These are phyloP conservation scores for Scheffersomyces titani DNA, from an alignment of 1,139 yeast genomes.

Conservation along the genomic window DNA sequence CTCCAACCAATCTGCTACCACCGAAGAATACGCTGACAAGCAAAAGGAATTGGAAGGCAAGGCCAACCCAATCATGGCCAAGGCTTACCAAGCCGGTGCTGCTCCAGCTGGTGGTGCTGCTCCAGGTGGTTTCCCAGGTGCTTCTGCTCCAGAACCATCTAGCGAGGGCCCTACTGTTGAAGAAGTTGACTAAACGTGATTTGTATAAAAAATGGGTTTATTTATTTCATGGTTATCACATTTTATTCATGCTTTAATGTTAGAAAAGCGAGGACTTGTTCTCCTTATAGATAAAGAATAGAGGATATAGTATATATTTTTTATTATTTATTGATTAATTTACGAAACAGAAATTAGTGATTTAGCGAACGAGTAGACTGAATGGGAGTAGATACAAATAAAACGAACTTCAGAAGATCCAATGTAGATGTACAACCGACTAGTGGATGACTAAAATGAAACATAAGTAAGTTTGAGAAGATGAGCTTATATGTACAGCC, in stretches of 20 bases:
- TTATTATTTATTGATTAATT: background rate
- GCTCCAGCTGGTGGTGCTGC: conserved; percentile 61
- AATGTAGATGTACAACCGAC: too few species aligned
- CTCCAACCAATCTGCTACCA: conserved; percentile 81
- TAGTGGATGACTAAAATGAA: too few species aligned
- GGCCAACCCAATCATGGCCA: conserved; percentile 93
- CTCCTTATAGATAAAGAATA: conserved; percentile 2
- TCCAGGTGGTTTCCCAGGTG: conserved; percentile 71
- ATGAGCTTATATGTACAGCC: too few species aligned
- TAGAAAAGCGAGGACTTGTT: background rate
- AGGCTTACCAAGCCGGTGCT: conserved; percentile 80
- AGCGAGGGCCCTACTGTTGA: conserved; percentile 91
- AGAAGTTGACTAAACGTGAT: conserved; percentile 73
- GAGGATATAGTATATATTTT: conserved; percentile 1
- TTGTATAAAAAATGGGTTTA: background rate
- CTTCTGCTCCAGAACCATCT: conserved; percentile 56
- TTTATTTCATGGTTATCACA: conserved; percentile 1
- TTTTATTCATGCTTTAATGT: background rate
- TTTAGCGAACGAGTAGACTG: background rate
- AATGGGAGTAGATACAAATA: background rate
- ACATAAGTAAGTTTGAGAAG: too few species aligned
- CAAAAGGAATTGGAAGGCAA: conserved; percentile 92
- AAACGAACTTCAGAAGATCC: background rate
- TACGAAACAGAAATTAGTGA: background rate
- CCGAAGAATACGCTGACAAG: conserved; percentile 84